These are phyloP conservation scores for Loxodes magnus DNA, from an alignment of 73 alveolate genomes.

Conservation along the genomic window DNA sequence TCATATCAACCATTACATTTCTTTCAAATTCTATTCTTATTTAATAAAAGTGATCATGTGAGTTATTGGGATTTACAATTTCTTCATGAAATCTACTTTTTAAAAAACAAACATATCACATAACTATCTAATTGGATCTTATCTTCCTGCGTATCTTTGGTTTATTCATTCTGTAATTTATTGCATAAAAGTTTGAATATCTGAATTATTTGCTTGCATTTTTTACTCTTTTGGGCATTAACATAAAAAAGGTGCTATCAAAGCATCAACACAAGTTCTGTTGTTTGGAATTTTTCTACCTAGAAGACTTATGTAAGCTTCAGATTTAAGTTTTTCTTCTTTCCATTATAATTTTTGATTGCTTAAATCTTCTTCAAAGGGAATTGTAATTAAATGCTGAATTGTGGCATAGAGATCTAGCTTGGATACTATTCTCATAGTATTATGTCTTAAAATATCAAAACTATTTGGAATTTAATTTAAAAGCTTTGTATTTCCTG, in stretches of 20 bases:
- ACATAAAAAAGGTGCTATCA: slow-evolving; percentile 12
- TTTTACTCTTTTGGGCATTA: slow-evolving; percentile 4
- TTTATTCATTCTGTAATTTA: no score
- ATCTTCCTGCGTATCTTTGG: no score
- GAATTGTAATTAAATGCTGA: background rate
- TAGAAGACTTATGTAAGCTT: background rate
- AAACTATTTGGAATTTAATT: slow-evolving; percentile 1
- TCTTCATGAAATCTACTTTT: no score
- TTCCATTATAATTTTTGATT: background rate
- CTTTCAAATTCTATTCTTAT: no score
- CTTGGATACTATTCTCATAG: slow-evolving; percentile 1
- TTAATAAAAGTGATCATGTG: no score
- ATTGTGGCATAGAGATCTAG: slow-evolving; percentile 6
- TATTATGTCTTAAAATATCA: slow-evolving; percentile 9
- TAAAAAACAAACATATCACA: no score
- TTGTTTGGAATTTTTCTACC: slow-evolving; percentile 7
- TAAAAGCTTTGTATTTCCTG: background rate
- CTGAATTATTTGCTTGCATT: no score
- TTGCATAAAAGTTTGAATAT: no score
- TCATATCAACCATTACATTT: no score
- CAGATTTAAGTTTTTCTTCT: background rate
- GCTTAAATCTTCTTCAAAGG: no score
- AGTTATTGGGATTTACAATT: no score
- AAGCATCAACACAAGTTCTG: slow-evolving; percentile 9
- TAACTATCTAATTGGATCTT: no score